Conservation (phyloP, 441 rosid species). For the Pelargonium australe region DNA sequence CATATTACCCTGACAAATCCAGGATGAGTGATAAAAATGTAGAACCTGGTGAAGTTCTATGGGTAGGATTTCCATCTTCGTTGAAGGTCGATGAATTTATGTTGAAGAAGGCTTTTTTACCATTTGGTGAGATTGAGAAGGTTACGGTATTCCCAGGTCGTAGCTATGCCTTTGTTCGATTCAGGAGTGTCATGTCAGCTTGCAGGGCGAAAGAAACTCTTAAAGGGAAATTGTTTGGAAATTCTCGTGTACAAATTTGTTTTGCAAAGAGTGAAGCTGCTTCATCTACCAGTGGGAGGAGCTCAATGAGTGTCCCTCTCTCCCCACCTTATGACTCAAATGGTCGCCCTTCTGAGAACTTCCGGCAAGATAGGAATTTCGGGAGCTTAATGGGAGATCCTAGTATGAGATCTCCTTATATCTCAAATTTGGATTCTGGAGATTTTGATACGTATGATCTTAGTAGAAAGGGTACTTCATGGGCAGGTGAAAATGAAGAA, state of each 20-base stretch:
- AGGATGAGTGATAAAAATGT: slow-evolving; percentile 52
- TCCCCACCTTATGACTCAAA: slow-evolving; percentile 53
- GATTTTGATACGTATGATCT: slow-evolving; percentile 48
- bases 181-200: slow-evolving; percentile 55
- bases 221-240: slow-evolving; percentile 86
- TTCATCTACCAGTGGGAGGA: slow-evolving; percentile 52
- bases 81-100: slow-evolving; percentile 72
- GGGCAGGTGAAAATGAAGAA: slow-evolving; percentile 40
- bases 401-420: slow-evolving; percentile 45
- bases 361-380: slow-evolving; percentile 43
- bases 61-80: slow-evolving; percentile 88
- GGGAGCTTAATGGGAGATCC: slow-evolving; percentile 36
- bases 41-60: slow-evolving; percentile 87
- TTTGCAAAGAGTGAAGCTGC: slow-evolving; percentile 78
- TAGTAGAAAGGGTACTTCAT: slow-evolving; percentile 41
- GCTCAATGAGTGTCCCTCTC: slow-evolving; percentile 35
- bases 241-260: slow-evolving; percentile 94
- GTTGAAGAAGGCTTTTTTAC: slow-evolving; percentile 71
- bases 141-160: slow-evolving; percentile 88
- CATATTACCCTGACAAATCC: slow-evolving; percentile 45
- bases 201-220: slow-evolving; percentile 89
- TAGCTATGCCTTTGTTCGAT: slow-evolving; percentile 92
- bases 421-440: slow-evolving; percentile 39
- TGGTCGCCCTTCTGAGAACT: slow-evolving; percentile 47
- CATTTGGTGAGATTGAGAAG: slow-evolving; percentile 85